Base-by-base conservation (phyloP, 139 green algal genomes). In the Micractinium sp. region DNA sequence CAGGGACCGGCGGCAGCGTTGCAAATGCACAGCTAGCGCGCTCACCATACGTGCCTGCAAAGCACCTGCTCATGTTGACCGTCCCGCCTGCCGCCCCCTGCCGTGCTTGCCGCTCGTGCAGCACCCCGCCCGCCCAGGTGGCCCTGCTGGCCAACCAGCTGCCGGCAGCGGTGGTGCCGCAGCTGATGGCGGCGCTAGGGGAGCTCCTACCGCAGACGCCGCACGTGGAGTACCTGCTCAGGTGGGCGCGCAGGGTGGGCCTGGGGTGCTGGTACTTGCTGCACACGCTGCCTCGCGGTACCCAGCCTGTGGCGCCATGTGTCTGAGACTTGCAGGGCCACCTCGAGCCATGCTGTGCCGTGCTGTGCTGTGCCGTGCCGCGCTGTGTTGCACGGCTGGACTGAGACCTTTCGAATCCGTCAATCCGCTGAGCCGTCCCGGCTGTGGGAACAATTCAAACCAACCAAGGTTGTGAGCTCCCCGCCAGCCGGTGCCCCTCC, bases 221-320 rank as follows among this genome's bases (percentile, higher is more conserved):
- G 3, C 96, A 99, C 89, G 33, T 98, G 73, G 96, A 99, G 92
- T 96, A 95, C 76, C 81, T 98, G 77, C 92, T 99, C 77, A 66
- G 67, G 41, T 98, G 96, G 94, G 88, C 93, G 33, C 76, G n/a
- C 19, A 56, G 47, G 47, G 47, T 56, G 35, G 74, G 74, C 35
- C 13, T 16, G 35, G 16, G 15, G 71, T 38, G 47, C 47, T 56
- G 47, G 47, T 56, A 16, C 47, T 47, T 79, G 73, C n/a, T 77
- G 14, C n/a, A n/a, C 47, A 9, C 47, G 47, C 47, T 56, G 47
- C 47, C 47, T 16, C 47, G 47, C 47, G 7, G 27, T 77, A 27
- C 63, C 63, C 14, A 12, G n/a, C n/a, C 63, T 73, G 63, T 29
- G 63, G 22, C 23, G 63, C 63, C n/a, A n/a, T 73, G 20, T 3